Evolutionary conservation across 495 filamentous ascomycete genomes (phyloP).

Genomic region (Trichoderma erinaceum): DNA sequence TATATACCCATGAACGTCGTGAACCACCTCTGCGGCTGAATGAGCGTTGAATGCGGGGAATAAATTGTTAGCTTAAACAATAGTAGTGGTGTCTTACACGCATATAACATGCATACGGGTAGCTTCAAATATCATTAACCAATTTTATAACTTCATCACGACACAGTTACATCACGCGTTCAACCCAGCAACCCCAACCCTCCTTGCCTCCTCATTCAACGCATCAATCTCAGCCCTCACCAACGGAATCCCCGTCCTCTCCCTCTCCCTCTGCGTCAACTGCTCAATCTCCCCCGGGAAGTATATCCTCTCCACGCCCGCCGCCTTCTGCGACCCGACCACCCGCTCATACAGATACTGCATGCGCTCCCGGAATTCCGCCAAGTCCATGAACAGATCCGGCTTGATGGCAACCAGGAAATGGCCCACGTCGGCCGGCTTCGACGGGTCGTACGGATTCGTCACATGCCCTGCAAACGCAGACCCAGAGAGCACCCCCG

Average conservation of each 20-base stretch:
- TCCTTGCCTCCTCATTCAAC: slow-evolving; percentile 61
- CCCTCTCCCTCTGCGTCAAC: slow-evolving; percentile 49
- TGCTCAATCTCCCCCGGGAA: slow-evolving; percentile 77
- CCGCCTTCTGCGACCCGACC: slow-evolving; percentile 57
- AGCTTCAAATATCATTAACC: neutral
- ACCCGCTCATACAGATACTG: slow-evolving; percentile 61
- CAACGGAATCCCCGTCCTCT: slow-evolving; percentile 57
- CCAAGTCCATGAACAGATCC: slow-evolving; percentile 65
- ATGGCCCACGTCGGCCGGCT: slow-evolving; percentile 66
- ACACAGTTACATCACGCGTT: neutral
- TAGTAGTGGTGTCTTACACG: no score
- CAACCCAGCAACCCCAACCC: slow-evolving; percentile 36
- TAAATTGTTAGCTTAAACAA: neutral
- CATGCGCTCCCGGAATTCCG: slow-evolving; percentile 66
- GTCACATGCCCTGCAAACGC: slow-evolving; percentile 69
- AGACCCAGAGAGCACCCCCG: slow-evolving; percentile 61
- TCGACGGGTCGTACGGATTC: slow-evolving; percentile 63
- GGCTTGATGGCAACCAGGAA: slow-evolving; percentile 71
- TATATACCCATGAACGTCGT: no score
- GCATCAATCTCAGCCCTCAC: slow-evolving; percentile 57
- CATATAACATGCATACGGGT: neutral
- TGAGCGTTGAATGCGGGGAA: no score
- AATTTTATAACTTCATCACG: neutral
- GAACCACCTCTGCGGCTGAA: no score
- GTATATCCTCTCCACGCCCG: slow-evolving; percentile 67